Conservation (phyloP, 441 rosid genomes). For the Populus trichocarpa region DNA sequence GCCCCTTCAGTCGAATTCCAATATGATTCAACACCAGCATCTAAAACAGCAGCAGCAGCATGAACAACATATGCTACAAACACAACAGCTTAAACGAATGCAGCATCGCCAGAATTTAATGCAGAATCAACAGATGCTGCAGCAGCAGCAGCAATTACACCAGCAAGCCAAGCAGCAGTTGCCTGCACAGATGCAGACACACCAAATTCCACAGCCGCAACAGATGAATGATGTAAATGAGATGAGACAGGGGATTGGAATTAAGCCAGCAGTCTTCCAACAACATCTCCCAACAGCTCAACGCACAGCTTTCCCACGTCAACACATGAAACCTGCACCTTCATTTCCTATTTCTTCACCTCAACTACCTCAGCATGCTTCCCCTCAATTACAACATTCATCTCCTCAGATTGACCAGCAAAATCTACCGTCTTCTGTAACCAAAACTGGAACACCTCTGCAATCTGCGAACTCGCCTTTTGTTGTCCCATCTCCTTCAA, state of each 20-base stretch:
- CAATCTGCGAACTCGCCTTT: slow-evolving; percentile 83
- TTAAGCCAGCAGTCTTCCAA: slow-evolving; percentile 64
- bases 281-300: slow-evolving; percentile 62
- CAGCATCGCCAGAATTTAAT: slow-evolving; percentile 40
- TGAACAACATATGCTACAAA: no score
- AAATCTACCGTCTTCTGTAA: slow-evolving; percentile 46
- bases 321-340: slow-evolving; percentile 66
- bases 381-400: slow-evolving; percentile 84
- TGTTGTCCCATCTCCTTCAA: slow-evolving; percentile 80
- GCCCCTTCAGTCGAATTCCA: no score
- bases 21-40: no score
- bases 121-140: slow-evolving; percentile 33
- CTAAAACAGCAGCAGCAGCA: no score
- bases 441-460: slow-evolving; percentile 73
- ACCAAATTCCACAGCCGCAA: slow-evolving; percentile 63
- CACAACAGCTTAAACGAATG: no score
- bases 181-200: slow-evolving; percentile 42
- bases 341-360: slow-evolving; percentile 75
- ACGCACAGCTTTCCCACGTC: slow-evolving; percentile 59
- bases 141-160: slow-evolving; percentile 41
- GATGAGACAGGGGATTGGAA: slow-evolving; percentile 61
- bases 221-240: slow-evolving; percentile 79
- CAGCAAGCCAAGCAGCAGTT: slow-evolving; percentile 71
- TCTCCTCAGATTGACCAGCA: slow-evolving; percentile 97
- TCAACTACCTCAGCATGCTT: slow-evolving; percentile 65